Percentiles rank a stretch among this genome's conserved stretches.
These are phyloP conservation scores for Dactylellina leptospora DNA, from an alignment of 2,329 filamentous ascomycete species.

Conservation along the genomic window DNA sequence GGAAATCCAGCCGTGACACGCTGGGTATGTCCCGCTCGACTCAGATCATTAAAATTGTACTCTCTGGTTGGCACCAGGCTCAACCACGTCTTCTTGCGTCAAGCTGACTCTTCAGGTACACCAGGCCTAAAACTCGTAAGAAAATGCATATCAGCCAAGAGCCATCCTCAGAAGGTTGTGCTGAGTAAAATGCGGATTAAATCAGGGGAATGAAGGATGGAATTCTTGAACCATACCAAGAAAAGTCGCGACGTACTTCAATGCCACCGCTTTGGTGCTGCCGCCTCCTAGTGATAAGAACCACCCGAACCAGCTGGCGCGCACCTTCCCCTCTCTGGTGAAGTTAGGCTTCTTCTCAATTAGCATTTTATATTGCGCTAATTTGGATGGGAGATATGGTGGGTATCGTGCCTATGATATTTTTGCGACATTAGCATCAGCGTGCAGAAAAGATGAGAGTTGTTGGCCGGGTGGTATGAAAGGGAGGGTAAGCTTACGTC, in stretches of 20 bases:
- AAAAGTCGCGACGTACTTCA: constrained; percentile 54
- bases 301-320: constrained; percentile 40
- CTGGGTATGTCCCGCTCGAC: no score
- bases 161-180: background rate
- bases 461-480: no score
- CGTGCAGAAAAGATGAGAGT: background rate
- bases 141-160: constrained; percentile 6
- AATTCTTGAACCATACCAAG: constrained; percentile 31
- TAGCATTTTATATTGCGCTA: constrained; percentile 63
- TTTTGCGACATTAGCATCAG: background rate
- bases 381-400: constrained; percentile 64
- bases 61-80: background rate
- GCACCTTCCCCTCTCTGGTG: constrained; percentile 68
- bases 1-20: no score
- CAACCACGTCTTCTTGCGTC: constrained; percentile 30
- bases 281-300: constrained; percentile 52
- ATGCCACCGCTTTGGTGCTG: constrained; percentile 36
- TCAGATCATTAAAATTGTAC: no score
- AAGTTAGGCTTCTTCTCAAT: constrained; percentile 67
- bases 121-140: constrained; percentile 17
- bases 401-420: constrained; percentile 70
- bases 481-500: constrained; percentile 11
- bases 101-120: constrained; percentile 50
- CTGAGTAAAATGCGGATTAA: background rate
- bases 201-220: background rate